Conservation (phyloP, 306 rosid genomes). For the Fagus sylvatica region DNA sequence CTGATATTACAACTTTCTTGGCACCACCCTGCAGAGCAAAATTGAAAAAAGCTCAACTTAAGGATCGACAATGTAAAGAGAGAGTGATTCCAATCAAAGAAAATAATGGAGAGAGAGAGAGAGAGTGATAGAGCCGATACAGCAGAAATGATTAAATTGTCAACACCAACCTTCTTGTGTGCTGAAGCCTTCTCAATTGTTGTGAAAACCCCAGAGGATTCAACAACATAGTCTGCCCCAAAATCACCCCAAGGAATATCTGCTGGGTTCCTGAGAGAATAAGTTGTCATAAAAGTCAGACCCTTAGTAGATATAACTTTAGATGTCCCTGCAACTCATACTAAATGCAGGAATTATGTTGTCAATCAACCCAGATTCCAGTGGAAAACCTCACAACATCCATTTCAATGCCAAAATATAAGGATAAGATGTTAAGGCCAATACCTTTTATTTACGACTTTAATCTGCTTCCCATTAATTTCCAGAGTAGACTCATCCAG, state of each 20-base stretch:
- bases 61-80: neutral
- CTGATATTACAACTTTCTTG: slow-evolving; percentile 89
- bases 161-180: slow-evolving; percentile 64
- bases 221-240: slow-evolving; percentile 86
- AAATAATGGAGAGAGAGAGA: neutral
- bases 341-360: neutral
- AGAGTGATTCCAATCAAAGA: neutral
- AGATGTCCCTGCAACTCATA: neutral
- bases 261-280: slow-evolving; percentile 73
- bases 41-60: slow-evolving; percentile 26
- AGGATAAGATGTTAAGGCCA: slow-evolving; percentile 14
- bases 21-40: slow-evolving; percentile 79
- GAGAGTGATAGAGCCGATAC: slow-evolving; percentile 1
- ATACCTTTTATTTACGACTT: slow-evolving; percentile 77
- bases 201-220: slow-evolving; percentile 94
- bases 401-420: slow-evolving; percentile 12
- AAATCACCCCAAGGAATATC: slow-evolving; percentile 94
- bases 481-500: slow-evolving; percentile 75
- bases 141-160: slow-evolving; percentile 2
- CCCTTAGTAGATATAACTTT: neutral
- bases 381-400: neutral
- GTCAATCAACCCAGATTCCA: neutral
- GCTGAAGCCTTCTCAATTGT: slow-evolving; percentile 76
- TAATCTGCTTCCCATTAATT: slow-evolving; percentile 82
- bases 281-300: slow-evolving; percentile 11